Evolutionary conservation across 148 eudicot species (phyloP).

Genomic region (Pharnaceum exiguum): DNA sequence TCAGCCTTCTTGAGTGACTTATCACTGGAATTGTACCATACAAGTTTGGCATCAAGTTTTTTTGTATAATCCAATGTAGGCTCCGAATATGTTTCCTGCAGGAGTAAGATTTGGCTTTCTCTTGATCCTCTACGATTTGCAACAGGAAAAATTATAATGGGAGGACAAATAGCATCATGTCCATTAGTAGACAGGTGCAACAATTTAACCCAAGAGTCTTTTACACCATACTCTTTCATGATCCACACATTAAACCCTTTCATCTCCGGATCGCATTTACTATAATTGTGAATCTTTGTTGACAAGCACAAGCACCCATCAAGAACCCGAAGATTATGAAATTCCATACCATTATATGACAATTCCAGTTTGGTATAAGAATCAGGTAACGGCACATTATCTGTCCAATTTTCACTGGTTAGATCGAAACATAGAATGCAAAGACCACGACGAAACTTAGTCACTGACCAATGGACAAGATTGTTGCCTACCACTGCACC

Average conservation of each 20-base stretch:
- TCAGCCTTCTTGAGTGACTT: too few relatives aligned
- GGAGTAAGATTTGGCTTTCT: too few relatives aligned
- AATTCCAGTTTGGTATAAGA: background rate
- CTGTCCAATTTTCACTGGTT: too few relatives aligned
- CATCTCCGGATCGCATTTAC: background rate
- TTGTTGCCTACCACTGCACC: background rate
- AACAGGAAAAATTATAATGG: background rate
- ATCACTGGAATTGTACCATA: too few relatives aligned
- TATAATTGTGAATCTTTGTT: too few relatives aligned
- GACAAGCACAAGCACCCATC: constrained; percentile 19
- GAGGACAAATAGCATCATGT: background rate
- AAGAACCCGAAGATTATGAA: constrained; percentile 1
- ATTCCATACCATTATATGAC: too few relatives aligned
- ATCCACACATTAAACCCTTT: constrained; percentile 6
- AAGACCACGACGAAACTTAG: too few relatives aligned
- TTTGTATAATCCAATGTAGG: too few relatives aligned
- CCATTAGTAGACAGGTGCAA: background rate
- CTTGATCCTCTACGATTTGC: background rate
- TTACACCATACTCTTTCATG: constrained; percentile 21
- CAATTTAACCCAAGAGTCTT: constrained; percentile 17
- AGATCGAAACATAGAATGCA: too few relatives aligned
- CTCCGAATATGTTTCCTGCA: too few relatives aligned
- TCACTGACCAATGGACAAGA: constrained; percentile 22
- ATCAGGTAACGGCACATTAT: too few relatives aligned
- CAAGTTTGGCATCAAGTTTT: too few relatives aligned